Conservation (phyloP, 73 alveolate species). For the Blepharisma japonicum region DNA sequence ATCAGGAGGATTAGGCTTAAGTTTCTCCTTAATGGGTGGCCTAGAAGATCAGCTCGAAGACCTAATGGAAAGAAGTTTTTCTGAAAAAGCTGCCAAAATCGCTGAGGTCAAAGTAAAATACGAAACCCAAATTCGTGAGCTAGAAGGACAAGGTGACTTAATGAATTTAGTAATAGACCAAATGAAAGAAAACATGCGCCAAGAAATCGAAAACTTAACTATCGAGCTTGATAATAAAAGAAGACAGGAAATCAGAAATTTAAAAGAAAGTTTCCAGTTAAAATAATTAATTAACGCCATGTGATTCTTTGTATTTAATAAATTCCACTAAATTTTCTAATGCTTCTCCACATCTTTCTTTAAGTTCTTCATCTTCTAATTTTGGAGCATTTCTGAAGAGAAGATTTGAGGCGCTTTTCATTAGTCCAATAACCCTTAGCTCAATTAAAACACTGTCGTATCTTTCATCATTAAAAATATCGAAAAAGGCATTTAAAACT, state of each 20-base stretch:
- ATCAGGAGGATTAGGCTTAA: too few relatives aligned
- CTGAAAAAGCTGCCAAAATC: not conserved
- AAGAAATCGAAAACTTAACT: not conserved
- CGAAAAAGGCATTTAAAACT: conserved; percentile 19
- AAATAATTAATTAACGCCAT: not conserved
- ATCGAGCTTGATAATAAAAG: not conserved
- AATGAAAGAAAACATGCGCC: not conserved
- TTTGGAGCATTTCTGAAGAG: not conserved
- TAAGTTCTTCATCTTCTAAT: not conserved
- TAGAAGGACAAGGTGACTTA: not conserved
- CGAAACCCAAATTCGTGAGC: not conserved
- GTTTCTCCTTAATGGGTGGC: not conserved
- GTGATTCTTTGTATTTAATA: not conserved
- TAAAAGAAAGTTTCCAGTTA: too few relatives aligned
- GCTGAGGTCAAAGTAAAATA: not conserved
- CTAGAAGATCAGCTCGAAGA: not conserved
- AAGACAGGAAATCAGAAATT: not conserved
- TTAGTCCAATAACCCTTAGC: not conserved
- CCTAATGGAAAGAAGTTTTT: not conserved
- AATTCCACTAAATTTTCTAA: conserved; percentile 21
- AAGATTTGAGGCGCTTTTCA: not conserved
- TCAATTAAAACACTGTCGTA: not conserved
- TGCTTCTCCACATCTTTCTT: conserved; percentile 3
- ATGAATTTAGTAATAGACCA: not conserved
- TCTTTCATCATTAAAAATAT: conserved; percentile 17